A percentile compares a stretch with the other conserved stretches of the same genome.
Conservation (phyloP, 345 rosid genomes). For the Hirschfeldia incana region DNA sequence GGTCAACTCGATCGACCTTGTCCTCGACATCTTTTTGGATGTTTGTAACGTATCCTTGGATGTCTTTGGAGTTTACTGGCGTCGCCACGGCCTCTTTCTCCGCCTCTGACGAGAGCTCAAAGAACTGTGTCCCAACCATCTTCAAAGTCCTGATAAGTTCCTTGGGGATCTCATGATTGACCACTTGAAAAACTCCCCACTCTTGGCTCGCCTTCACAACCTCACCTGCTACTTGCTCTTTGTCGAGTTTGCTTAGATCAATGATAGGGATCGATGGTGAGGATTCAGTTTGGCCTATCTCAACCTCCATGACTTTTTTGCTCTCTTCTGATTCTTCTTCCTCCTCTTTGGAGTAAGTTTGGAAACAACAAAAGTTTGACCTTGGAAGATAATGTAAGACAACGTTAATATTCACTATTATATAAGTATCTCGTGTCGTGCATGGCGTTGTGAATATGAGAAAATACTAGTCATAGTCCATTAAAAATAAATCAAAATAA, state of each 20-base stretch:
- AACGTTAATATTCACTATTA: background rate
- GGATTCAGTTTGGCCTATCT: background rate
- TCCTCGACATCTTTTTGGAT: background rate
- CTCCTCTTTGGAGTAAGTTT: background rate
- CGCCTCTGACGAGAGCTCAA: background rate
- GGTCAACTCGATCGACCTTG: background rate
- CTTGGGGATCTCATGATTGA: background rate
- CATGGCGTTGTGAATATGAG: background rate
- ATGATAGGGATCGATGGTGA: background rate
- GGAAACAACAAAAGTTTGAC: background rate
- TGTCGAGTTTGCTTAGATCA: background rate
- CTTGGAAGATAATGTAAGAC: background rate
- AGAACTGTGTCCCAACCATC: background rate
- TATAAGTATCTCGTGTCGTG: background rate
- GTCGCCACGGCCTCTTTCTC: background rate
- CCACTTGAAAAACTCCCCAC: background rate
- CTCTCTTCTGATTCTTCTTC: background rate
- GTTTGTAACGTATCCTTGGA: background rate
- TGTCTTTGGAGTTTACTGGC: background rate
- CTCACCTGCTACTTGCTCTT: background rate
- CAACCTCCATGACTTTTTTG: background rate
- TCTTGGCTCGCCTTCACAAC: background rate
- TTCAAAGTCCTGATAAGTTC: background rate
- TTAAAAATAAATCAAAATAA: no score
- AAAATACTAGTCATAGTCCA: background rate